Conservation (phyloP, 192 early-diverging fungal species). For the Coemansia guatemalensis region DNA sequence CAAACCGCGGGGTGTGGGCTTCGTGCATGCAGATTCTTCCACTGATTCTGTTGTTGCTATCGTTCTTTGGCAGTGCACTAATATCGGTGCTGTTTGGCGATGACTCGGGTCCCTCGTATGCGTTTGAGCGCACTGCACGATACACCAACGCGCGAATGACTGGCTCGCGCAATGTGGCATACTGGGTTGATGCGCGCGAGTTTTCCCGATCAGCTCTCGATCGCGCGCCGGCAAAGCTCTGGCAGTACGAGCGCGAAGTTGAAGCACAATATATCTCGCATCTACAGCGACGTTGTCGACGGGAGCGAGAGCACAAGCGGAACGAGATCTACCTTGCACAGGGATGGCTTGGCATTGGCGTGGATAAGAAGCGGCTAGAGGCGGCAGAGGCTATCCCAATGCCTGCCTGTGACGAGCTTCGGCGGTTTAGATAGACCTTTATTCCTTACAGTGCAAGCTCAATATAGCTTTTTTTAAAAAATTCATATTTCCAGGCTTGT, state of each 20-base stretch:
- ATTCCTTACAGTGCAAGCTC: slow-evolving; percentile 3
- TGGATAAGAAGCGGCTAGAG: slow-evolving; percentile 61
- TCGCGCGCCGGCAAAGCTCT: slow-evolving; percentile 52
- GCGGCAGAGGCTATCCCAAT: slow-evolving; percentile 64
- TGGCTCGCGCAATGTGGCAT: slow-evolving; percentile 60
- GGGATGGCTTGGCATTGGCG: slow-evolving; percentile 66
- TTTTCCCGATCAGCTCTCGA: slow-evolving; percentile 42
- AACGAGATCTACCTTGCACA: slow-evolving; percentile 60
- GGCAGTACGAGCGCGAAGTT: slow-evolving; percentile 70
- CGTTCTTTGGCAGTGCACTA: slow-evolving; percentile 70
- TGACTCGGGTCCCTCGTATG: slow-evolving; percentile 58
- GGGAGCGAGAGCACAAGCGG: slow-evolving; percentile 62
- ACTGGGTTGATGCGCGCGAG: slow-evolving; percentile 74
- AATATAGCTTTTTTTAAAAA: no score
- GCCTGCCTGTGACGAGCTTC: slow-evolving; percentile 73
- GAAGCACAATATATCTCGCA: slow-evolving; percentile 67
- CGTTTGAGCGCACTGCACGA: slow-evolving; percentile 56
- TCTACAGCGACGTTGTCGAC: slow-evolving; percentile 64
- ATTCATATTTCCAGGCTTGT: no score
- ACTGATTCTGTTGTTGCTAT: slow-evolving; percentile 69
- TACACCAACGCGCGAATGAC: slow-evolving; percentile 63
- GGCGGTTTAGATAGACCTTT: slow-evolving; percentile 46
- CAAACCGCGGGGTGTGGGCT: slow-evolving; percentile 26
- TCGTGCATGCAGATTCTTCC: slow-evolving; percentile 77
- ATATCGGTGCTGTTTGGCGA: slow-evolving; percentile 50